Base-by-base conservation (phyloP, 2,329 filamentous ascomycete species). In the Byssoonygena ceratinophila region DNA sequence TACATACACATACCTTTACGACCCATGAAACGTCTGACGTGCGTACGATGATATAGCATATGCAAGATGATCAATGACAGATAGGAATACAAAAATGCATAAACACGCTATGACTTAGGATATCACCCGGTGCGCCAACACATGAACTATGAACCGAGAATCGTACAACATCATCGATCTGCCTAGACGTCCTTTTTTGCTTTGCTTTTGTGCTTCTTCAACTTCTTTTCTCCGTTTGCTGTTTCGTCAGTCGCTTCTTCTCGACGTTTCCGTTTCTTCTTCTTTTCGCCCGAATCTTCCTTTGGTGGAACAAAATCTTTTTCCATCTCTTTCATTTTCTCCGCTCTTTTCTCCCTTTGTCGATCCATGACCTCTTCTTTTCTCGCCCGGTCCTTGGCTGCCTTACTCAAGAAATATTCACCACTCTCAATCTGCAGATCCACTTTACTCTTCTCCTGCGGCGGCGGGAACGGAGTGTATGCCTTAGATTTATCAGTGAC, bases 401-500 rank as follows among this genome's bases (percentile, higher is more conserved):
- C 82, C 76, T 95, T 95, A 65, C 84, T 83, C 65, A 98, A 71
- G 70, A 97, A 97, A 74, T 94, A 98, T 73, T 97, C 91, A 72
- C 92, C 91, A 62, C 82, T 90, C 76, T 98, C 92, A 74, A 98
- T 95, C 78, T 98, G 91, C 70, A 89, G 73, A 71, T 98, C 92
- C 62, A 98, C 80, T 81, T 97, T 98, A 81, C 90, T 96, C 86
- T 95, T 95, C 77, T 98, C 91, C 59, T 90, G 89, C 40, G 89
- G 81, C 5, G 92, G 92, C 46, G 92, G 92, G 82, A 98, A 98
- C 8, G 92, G 91, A 59, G 94, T 98, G 76, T 96, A 98, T 11
- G 77, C 71, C 79, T 95, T 94, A 66, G 76, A 71, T 79, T 98
- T 98, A 76, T 98, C 90, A 51, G 81, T 88, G 66, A 98, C 83